phyloP scores from a whole-genome alignment of 306 rosid genomes.

The Rosa multiflora region DNA sequence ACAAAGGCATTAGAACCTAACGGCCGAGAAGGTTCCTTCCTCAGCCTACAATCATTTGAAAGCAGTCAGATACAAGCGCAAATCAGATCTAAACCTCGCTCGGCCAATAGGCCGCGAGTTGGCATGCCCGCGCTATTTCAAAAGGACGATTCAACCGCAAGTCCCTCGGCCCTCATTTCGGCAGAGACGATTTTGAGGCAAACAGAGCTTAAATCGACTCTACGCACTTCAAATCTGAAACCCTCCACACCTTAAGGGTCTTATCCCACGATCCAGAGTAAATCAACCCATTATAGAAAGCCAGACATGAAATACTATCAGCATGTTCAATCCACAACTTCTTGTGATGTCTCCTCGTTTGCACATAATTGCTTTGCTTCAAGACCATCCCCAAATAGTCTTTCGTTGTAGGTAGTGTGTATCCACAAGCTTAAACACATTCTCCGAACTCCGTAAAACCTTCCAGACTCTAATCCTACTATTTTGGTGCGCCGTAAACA shows the following conservation, averaged over 20 bases:
- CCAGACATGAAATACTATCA: constrained; percentile 78
- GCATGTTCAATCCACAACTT: constrained; percentile 85
- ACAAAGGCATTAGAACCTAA: too few relatives aligned
- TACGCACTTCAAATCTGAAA: constrained; percentile 82
- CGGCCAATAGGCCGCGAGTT: too few relatives aligned
- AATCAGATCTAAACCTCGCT: too few relatives aligned
- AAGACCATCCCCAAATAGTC: constrained; percentile 82
- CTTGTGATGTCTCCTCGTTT: constrained; percentile 81
- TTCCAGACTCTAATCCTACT: constrained; percentile 90
- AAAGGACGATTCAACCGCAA: too few relatives aligned
- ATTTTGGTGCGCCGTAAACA: constrained; percentile 87
- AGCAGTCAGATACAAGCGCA: too few relatives aligned
- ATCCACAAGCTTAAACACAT: constrained; percentile 60
- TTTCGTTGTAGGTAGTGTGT: constrained; percentile 70
- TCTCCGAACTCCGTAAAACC: constrained; percentile 73
- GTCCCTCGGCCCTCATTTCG: too few relatives aligned
- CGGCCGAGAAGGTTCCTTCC: too few relatives aligned
- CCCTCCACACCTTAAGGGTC: constrained; percentile 77
- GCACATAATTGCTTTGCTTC: constrained; percentile 88
- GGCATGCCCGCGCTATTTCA: too few relatives aligned
- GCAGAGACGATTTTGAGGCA: too few relatives aligned
- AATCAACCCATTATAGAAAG: constrained; percentile 57
- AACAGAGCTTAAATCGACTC: constrained; percentile 73
- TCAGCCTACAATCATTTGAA: too few relatives aligned
- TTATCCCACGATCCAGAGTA: constrained; percentile 98